Evolutionary conservation across 805 yeast species (phyloP).

Genomic region (Metschnikowia vanudenii): DNA sequence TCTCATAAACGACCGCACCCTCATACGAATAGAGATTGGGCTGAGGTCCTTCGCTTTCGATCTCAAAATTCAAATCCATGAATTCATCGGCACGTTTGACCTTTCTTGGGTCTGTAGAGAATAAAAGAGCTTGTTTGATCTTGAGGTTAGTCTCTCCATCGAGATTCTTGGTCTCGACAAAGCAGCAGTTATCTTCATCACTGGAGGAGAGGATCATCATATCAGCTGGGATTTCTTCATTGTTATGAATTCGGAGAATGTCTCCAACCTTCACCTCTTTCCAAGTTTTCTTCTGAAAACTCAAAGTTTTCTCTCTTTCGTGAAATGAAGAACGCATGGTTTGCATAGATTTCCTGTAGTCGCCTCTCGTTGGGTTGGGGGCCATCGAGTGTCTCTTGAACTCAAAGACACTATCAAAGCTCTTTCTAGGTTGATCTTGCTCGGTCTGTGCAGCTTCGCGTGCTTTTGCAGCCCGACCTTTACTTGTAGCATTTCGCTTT

Average conservation of each 20-base stretch:
- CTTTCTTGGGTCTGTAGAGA: conserved; percentile 49
- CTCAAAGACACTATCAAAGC: conserved; percentile 32
- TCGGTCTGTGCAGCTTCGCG: conserved; percentile 14
- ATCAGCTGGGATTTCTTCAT: conserved; percentile 83
- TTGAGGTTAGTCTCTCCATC: conserved; percentile 78
- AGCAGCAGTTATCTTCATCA: conserved; percentile 68
- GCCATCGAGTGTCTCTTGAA: conserved; percentile 8
- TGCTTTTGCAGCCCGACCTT: conserved; percentile 35
- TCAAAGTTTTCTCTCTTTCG: conserved; percentile 23
- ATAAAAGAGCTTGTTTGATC: conserved; percentile 70
- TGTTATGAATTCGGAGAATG: conserved; percentile 62
- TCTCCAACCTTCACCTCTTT: conserved; percentile 74
- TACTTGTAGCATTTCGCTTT: conserved; percentile 32
- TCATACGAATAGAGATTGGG: conserved; percentile 73
- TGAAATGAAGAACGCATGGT: conserved; percentile 16
- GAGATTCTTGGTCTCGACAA: conserved; percentile 75
- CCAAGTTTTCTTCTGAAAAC: conserved; percentile 44
- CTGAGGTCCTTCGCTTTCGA: conserved; percentile 85
- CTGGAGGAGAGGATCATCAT: conserved; percentile 61
- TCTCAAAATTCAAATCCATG: conserved; percentile 50
- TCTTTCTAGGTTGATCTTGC: conserved; percentile 20
- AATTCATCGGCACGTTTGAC: conserved; percentile 38
- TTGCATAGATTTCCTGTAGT: conserved; percentile 13
- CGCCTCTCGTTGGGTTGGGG: conserved; percentile 7
- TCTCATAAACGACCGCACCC: conserved; percentile 51